phyloP scores from a whole-genome alignment of 768 basidiomycete genomes.

The Collybiopsis confluens region DNA sequence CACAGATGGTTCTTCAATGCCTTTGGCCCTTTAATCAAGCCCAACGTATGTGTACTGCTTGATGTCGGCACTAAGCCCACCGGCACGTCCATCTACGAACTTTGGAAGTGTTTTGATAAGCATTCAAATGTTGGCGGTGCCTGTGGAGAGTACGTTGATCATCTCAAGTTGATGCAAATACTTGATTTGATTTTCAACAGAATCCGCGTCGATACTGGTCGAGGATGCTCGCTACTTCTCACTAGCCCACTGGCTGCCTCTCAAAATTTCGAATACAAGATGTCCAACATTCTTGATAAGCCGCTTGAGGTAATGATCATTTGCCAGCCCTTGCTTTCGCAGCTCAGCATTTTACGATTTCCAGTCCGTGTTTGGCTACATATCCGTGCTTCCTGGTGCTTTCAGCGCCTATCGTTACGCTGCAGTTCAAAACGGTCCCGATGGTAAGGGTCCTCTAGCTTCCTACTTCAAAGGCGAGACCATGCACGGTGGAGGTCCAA shows the following conservation, averaged over 20 bases:
- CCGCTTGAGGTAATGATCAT: slow-evolving; percentile 72
- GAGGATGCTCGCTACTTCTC: slow-evolving; percentile 65
- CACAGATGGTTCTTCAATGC: slow-evolving; percentile 99
- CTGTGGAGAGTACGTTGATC: slow-evolving; percentile 75
- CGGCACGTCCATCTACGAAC: slow-evolving; percentile 89
- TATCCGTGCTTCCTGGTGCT: slow-evolving; percentile 85
- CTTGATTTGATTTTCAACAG: slow-evolving; percentile 26
- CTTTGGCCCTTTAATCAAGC: slow-evolving; percentile 80
- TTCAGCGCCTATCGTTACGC: slow-evolving; percentile 91
- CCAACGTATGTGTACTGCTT: slow-evolving; percentile 87
- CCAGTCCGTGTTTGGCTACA: slow-evolving; percentile 80
- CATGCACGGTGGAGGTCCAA: slow-evolving; percentile 64
- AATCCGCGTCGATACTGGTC: slow-evolving; percentile 80
- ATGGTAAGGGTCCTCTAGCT: slow-evolving; percentile 86
- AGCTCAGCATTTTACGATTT: not conserved
- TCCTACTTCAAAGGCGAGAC: slow-evolving; percentile 93
- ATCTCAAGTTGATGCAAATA: not conserved
- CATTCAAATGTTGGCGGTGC: slow-evolving; percentile 87
- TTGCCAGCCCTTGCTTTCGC: not conserved
- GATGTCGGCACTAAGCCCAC: slow-evolving; percentile 97
- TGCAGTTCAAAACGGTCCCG: slow-evolving; percentile 79
- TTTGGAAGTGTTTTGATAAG: slow-evolving; percentile 95
- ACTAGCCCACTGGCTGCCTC: slow-evolving; percentile 83
- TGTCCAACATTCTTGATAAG: slow-evolving; percentile 95
- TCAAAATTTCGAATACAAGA: slow-evolving; percentile 98